Evolutionary conservation across 306 rosid genomes (phyloP).

Genomic region (Quercus engelmannii): DNA sequence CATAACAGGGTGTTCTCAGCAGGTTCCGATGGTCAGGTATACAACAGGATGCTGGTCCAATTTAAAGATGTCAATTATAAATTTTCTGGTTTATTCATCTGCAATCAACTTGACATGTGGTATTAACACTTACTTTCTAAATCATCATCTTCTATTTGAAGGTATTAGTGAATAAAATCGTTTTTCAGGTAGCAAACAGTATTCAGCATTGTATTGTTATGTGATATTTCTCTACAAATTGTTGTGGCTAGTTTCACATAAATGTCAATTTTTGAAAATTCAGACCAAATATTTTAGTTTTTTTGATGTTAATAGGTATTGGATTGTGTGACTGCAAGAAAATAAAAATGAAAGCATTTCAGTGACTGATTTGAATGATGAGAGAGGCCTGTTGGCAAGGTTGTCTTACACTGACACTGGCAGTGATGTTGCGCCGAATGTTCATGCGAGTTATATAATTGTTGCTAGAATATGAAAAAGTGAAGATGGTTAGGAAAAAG

Average conservation of each 20-base stretch:
- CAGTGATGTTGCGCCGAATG: not conserved
- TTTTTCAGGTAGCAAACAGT: too few species aligned
- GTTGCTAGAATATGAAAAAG: not conserved
- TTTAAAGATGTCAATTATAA: slow-evolving; percentile 4
- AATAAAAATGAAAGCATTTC: not conserved
- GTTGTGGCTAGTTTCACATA: not conserved
- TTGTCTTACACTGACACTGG: not conserved
- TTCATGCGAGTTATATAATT: not conserved
- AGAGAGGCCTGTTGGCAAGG: not conserved
- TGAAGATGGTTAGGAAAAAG: not conserved
- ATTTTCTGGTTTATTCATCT: not conserved
- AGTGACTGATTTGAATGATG: not conserved
- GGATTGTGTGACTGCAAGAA: not conserved
- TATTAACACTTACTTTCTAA: not conserved
- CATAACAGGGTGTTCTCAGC: slow-evolving; percentile 85
- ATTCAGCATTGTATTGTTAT: not conserved
- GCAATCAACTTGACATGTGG: not conserved
- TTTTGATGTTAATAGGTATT: not conserved
- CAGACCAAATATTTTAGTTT: not conserved
- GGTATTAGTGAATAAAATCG: not conserved
- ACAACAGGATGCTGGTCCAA: not conserved
- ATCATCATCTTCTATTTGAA: not conserved
- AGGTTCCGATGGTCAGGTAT: slow-evolving; percentile 99
- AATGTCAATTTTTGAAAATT: not conserved
- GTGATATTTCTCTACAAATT: not conserved